These are phyloP conservation scores for Fagopyrum esculentum DNA, from an alignment of 148 eudicot genomes.

Conservation along the genomic window DNA sequence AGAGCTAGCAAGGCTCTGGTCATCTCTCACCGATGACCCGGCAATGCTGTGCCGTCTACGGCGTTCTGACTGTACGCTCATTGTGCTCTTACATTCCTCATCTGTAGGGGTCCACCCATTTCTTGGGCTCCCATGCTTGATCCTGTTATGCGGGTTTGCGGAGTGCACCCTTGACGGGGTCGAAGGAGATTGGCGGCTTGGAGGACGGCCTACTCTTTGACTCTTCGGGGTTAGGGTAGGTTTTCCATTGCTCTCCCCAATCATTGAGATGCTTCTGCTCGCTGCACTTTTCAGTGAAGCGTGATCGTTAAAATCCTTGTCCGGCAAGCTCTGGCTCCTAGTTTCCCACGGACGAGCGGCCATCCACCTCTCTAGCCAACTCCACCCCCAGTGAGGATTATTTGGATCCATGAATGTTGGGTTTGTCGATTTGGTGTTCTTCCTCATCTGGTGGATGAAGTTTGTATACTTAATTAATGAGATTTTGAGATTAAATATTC, in stretches of 20 bases:
- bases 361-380: constrained; percentile 96
- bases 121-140: constrained; percentile 38
- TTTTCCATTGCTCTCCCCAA: constrained; percentile 26
- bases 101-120: constrained; percentile 19
- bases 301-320: constrained; percentile 39
- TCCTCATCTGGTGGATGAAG: constrained; percentile 43
- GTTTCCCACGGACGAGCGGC: constrained; percentile 82
- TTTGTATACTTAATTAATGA: no score
- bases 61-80: constrained; percentile 41
- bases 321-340: constrained; percentile 19
- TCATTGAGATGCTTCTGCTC: constrained; percentile 29
- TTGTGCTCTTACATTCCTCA: constrained; percentile 44
- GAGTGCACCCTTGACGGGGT: constrained; percentile 28
- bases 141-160: constrained; percentile 19
- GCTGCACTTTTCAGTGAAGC: constrained; percentile 34
- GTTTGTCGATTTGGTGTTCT: constrained; percentile 48
- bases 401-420: constrained; percentile 73
- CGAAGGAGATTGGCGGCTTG: constrained; percentile 47
- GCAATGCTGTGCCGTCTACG: constrained; percentile 71
- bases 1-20: constrained; percentile 71
- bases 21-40: constrained; percentile 66
- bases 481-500: no score
- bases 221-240: constrained; percentile 32
- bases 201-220: constrained; percentile 36
- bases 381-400: constrained; percentile 97